These are phyloP conservation scores for Ogataea nakhonphanomensis DNA, from an alignment of 805 yeast species.

Conservation along the genomic window DNA sequence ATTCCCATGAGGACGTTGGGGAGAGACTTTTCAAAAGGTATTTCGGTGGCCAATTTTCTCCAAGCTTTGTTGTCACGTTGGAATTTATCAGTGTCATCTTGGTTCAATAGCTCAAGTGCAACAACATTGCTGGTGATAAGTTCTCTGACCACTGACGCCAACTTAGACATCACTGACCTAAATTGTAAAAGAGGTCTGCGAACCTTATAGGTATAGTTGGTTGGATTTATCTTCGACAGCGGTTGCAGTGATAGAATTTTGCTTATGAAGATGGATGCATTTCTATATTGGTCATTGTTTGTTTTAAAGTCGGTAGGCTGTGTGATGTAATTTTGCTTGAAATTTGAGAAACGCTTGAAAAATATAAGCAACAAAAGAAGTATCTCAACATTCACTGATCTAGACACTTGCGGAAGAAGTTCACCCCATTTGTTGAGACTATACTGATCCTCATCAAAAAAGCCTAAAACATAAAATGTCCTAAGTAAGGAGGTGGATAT, in stretches of 20 bases:
- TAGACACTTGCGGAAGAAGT: slow-evolving; percentile 39
- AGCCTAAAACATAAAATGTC: slow-evolving; percentile 47
- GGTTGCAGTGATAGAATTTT: slow-evolving; percentile 48
- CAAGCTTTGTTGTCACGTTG: slow-evolving; percentile 47
- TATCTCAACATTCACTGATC: slow-evolving; percentile 33
- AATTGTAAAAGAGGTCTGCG: slow-evolving; percentile 64
- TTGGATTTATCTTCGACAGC: slow-evolving; percentile 45
- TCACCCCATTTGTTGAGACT: slow-evolving; percentile 52
- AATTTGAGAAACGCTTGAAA: slow-evolving; percentile 33
- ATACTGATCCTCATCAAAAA: slow-evolving; percentile 41
- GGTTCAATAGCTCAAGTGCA: slow-evolving; percentile 47
- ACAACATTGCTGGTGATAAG: slow-evolving; percentile 50
- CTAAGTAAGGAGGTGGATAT: slow-evolving; percentile 56
- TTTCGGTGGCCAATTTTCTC: slow-evolving; percentile 49
- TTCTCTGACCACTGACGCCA: slow-evolving; percentile 49
- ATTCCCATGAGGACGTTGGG: slow-evolving; percentile 66
- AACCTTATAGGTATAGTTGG: slow-evolving; percentile 64
- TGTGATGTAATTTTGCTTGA: slow-evolving; percentile 41
- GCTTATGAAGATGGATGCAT: slow-evolving; percentile 40
- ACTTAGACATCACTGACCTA: slow-evolving; percentile 57
- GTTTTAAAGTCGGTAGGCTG: slow-evolving; percentile 33
- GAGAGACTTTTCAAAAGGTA: slow-evolving; percentile 58
- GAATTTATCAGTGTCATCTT: slow-evolving; percentile 52
- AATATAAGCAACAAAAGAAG: slow-evolving; percentile 48
- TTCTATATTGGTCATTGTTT: slow-evolving; percentile 37